These are phyloP conservation scores for Chlamydomonas sp. DNA, from an alignment of 139 green algal species.

Conservation along the genomic window DNA sequence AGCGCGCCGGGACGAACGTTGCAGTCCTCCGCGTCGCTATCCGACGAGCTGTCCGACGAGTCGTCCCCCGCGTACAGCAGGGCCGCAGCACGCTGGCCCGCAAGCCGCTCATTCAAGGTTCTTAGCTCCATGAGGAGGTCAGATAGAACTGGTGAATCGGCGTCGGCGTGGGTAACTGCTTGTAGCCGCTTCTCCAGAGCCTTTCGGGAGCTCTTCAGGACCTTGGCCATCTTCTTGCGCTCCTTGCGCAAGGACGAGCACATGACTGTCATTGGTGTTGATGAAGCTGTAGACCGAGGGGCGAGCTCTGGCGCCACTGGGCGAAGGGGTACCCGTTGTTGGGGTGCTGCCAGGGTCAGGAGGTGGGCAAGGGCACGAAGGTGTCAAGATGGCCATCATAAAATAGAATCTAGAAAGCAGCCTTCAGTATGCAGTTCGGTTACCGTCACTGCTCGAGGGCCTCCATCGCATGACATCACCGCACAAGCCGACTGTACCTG, in stretches of 20 bases:
- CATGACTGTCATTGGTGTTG: not conserved
- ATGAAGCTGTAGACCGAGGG: too few relatives aligned
- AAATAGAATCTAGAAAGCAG: too few relatives aligned
- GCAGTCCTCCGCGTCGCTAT: conserved; percentile 1
- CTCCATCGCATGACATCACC: too few relatives aligned
- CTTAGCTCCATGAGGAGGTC: conserved; percentile 32
- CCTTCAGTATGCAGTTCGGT: too few relatives aligned
- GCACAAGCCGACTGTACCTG: too few relatives aligned
- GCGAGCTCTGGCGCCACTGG: too few relatives aligned
- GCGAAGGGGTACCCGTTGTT: too few relatives aligned
- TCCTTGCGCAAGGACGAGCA: conserved; percentile 36
- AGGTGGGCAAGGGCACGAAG: too few relatives aligned
- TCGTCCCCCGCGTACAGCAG: not conserved
- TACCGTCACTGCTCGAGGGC: too few relatives aligned
- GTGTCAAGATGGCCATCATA: too few relatives aligned
- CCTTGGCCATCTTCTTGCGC: conserved; percentile 43
- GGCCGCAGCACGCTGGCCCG: not conserved
- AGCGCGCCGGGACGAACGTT: not conserved
- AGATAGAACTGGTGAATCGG: not conserved
- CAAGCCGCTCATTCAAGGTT: not conserved
- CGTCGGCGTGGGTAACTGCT: not conserved
- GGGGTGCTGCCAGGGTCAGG: too few relatives aligned
- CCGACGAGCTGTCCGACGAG: conserved; percentile 10
- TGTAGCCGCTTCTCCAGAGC: conserved; percentile 35
- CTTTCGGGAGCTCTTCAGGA: conserved; percentile 46